phyloP scores from a whole-genome alignment of 108 stramenopile genomes.

The Seminavis robusta region DNA sequence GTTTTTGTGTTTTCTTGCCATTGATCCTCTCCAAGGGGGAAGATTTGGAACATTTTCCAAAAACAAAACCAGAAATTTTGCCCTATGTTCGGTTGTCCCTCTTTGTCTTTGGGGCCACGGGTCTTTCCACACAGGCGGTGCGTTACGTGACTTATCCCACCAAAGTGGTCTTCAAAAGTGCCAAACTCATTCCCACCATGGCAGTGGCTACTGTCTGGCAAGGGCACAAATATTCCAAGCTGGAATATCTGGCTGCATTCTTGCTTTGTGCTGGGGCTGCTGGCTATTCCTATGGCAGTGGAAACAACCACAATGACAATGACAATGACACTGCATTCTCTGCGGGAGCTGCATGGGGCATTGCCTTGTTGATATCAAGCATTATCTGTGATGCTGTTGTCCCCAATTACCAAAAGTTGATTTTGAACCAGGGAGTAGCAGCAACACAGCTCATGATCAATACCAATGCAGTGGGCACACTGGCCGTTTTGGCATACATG shows the following conservation, averaged over 20 bases:
- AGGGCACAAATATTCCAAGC: slow-evolving; percentile 28
- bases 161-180: slow-evolving; percentile 69
- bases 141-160: slow-evolving; percentile 61
- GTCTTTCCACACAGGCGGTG: slow-evolving; percentile 44
- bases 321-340: slow-evolving; percentile 20
- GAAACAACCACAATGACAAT: slow-evolving; percentile 4
- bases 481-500: slow-evolving; percentile 31
- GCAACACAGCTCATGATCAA: slow-evolving; percentile 59
- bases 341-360: slow-evolving; percentile 32
- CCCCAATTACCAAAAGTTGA: slow-evolving; percentile 57
- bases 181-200: slow-evolving; percentile 73
- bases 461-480: slow-evolving; percentile 55
- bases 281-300: slow-evolving; percentile 39
- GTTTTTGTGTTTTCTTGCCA: slow-evolving; percentile 55
- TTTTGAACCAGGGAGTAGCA: slow-evolving; percentile 53
- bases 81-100: slow-evolving; percentile 47
- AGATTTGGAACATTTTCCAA: slow-evolving; percentile 39
- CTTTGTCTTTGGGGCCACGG: slow-evolving; percentile 60
- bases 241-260: slow-evolving; percentile 50
- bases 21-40: slow-evolving; percentile 25
- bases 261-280: slow-evolving; percentile 60
- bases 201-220: slow-evolving; percentile 42
- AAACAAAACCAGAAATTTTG: slow-evolving; percentile 20
- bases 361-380: slow-evolving; percentile 39
- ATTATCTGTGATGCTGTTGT: slow-evolving; percentile 70